Conservation (phyloP, 176 grass and related monocot species). For the Panicum miliaceum region DNA sequence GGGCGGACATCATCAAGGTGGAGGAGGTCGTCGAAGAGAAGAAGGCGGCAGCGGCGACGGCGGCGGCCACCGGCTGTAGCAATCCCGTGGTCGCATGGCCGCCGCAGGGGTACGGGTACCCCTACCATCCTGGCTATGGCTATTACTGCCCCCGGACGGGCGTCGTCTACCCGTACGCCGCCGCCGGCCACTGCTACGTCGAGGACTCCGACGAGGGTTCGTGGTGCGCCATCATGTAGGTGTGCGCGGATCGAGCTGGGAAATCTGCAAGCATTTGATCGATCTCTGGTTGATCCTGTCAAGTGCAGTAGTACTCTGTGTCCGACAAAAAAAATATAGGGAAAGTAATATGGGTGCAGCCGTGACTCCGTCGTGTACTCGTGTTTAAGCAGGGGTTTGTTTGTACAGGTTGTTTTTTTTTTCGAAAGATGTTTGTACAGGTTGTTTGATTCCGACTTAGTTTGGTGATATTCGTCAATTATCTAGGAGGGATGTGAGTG, state of each 20-base stretch:
- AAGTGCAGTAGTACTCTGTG: not conserved
- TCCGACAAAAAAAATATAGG: too few species aligned
- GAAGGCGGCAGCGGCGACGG: not conserved
- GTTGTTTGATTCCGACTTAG: too few species aligned
- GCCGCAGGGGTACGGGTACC: constrained; percentile 22
- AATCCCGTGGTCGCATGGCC: not conserved
- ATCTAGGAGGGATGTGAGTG: too few species aligned
- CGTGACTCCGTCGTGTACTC: too few species aligned
- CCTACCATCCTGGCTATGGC: not conserved
- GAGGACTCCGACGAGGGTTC: not conserved
- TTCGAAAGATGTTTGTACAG: too few species aligned
- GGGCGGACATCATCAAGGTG: constrained; percentile 38
- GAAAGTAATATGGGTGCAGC: too few species aligned
- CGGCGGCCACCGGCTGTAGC: not conserved
- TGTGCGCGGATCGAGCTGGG: not conserved
- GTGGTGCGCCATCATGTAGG: constrained; percentile 17
- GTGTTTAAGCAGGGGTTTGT: too few species aligned
- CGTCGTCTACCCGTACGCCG: not conserved
- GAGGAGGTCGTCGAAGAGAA: constrained; percentile 21
- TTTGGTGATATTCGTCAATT: too few species aligned
- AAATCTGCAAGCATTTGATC: not conserved
- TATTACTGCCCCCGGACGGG: constrained; percentile 6
- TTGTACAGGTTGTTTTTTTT: too few species aligned
- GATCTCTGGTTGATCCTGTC: not conserved
- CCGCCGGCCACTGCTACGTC: not conserved